These are phyloP conservation scores for Coniochaeta sp. DNA, from an alignment of 2,329 filamentous ascomycete genomes.

Conservation along the genomic window DNA sequence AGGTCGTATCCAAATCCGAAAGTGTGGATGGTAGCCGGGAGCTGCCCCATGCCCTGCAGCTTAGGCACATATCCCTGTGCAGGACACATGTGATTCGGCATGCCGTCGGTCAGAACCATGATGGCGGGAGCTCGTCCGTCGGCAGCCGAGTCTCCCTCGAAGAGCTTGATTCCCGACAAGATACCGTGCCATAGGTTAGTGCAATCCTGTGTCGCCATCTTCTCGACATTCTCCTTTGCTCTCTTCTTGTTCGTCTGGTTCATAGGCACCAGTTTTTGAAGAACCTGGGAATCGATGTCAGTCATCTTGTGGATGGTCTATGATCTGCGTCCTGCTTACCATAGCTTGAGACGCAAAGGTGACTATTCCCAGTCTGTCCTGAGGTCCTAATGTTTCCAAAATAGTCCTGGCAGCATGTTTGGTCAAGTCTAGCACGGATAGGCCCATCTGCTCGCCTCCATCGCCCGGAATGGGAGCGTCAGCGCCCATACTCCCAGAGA, in stretches of 20 bases:
- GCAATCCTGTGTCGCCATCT: slow-evolving; percentile 25
- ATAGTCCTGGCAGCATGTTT: slow-evolving; percentile 54
- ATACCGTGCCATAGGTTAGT: slow-evolving; percentile 56
- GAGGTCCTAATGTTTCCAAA: slow-evolving; percentile 41
- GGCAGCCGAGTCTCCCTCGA: slow-evolving; percentile 19
- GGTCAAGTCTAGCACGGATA: slow-evolving; percentile 49
- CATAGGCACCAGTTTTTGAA: slow-evolving; percentile 42
- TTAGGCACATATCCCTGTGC: slow-evolving; percentile 46
- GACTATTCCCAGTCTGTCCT: slow-evolving; percentile 50
- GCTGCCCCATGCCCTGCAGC: slow-evolving; percentile 30
- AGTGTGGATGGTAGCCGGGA: slow-evolving; percentile 40
- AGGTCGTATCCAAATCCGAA: slow-evolving; percentile 47
- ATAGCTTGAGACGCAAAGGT: slow-evolving; percentile 37
- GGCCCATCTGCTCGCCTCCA: slow-evolving; percentile 35
- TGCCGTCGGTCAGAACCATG: slow-evolving; percentile 47
- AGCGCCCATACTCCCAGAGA: slow-evolving; percentile 48
- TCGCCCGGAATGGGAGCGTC: slow-evolving; percentile 39
- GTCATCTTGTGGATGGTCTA: not conserved
- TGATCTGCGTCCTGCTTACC: slow-evolving; percentile 11
- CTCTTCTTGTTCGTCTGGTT: slow-evolving; percentile 33
- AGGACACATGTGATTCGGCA: slow-evolving; percentile 48
- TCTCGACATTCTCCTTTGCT: slow-evolving; percentile 31
- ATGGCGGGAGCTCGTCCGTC: slow-evolving; percentile 37
- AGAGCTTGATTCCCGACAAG: slow-evolving; percentile 38
- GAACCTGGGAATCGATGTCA: slow-evolving; percentile 9